Percentiles rank a stretch among this genome's conserved stretches.
Evolutionary conservation across 257 asterid genomes (phyloP).

Genomic region (Dorcoceras hygrometricum): DNA sequence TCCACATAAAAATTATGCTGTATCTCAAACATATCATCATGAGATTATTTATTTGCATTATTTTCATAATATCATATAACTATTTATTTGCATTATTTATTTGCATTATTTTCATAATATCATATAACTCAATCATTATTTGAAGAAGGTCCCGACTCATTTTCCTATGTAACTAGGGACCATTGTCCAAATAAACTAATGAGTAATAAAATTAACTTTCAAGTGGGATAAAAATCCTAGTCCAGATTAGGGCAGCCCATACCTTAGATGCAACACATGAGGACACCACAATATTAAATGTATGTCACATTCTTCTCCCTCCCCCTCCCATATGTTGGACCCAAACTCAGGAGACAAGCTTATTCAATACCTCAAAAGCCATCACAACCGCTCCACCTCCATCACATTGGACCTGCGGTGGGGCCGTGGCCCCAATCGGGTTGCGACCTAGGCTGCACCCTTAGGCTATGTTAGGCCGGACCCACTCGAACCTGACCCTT

Average conservation of each 20-base stretch:
- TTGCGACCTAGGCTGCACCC: background rate
- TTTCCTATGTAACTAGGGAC: no score
- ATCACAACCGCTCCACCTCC: conserved; percentile 10
- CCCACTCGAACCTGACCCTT: background rate
- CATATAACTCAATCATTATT: background rate
- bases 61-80: no score
- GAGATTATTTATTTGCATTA: no score
- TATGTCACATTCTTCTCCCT: conserved; percentile 8
- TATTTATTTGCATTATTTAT: no score
- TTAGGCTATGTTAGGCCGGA: background rate
- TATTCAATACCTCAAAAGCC: conserved; percentile 18
- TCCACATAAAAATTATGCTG: no score
- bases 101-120: no score
- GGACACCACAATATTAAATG: conserved; percentile 13
- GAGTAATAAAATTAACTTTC: background rate
- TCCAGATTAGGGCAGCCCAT: conserved; percentile 18
- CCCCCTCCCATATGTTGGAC: background rate
- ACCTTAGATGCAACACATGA: conserved; percentile 8
- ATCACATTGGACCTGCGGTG: background rate
- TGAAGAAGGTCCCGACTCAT: no score
- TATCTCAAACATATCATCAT: no score
- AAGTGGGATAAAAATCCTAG: conserved; percentile 11
- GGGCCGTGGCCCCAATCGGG: background rate
- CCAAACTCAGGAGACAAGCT: background rate
- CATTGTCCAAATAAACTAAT: background rate